phyloP scores from a whole-genome alignment of 1,284 basidiomycete species.

The Malassezia yamatoensis region DNA sequence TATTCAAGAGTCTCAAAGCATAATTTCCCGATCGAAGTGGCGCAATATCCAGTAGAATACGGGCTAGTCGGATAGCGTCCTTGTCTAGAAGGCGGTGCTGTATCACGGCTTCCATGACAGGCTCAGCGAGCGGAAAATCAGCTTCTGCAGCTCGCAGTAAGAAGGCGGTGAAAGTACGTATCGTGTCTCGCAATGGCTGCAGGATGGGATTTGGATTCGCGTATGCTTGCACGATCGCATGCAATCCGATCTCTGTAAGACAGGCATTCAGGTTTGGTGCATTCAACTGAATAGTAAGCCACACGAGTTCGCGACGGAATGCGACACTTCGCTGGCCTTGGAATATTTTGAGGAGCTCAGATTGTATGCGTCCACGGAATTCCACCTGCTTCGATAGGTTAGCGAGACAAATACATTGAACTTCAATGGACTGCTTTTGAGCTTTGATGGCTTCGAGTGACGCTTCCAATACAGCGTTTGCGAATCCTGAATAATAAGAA shows the following conservation, averaged over 20 bases:
- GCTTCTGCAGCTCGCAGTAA: constrained; percentile 8
- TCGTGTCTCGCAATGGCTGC: constrained; percentile 20
- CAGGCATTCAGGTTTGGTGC: no score
- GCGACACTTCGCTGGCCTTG: background rate
- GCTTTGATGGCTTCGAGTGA: no score
- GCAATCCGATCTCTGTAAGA: background rate
- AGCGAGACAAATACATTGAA: no score
- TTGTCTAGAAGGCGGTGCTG: constrained; percentile 55
- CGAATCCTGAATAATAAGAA: no score
- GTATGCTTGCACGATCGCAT: constrained; percentile 48
- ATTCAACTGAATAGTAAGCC: background rate
- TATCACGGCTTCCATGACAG: constrained; percentile 60
- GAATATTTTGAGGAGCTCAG: no score
- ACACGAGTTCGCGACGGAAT: background rate
- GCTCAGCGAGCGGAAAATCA: constrained; percentile 59
- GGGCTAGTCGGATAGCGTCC: constrained; percentile 53
- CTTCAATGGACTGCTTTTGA: no score
- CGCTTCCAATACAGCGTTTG: no score
- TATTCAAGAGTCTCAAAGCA: constrained; percentile 23
- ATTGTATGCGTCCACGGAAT: no score
- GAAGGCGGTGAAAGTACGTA: constrained; percentile 13
- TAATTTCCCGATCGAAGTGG: constrained; percentile 10
- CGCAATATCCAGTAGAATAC: constrained; percentile 41
- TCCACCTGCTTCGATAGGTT: no score
- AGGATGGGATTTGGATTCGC: constrained; percentile 36